Evolutionary conservation across 2,329 filamentous ascomycete species (phyloP).

Genomic region (Colletotrichum gloeosporioides): DNA sequence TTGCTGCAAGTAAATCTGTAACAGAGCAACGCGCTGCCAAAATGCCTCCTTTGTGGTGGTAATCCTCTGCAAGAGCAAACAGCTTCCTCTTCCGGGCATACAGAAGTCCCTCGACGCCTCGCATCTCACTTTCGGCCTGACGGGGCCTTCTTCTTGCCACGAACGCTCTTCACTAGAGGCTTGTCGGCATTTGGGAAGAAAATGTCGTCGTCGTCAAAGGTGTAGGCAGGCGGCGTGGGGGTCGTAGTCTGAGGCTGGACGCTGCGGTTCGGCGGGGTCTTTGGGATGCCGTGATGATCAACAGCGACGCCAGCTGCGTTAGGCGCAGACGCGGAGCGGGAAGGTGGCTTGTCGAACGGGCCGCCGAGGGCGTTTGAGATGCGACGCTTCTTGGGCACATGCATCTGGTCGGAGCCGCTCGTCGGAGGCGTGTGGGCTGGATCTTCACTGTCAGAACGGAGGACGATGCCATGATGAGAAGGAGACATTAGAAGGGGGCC

Average conservation of each 20-base stretch:
- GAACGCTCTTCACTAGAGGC: background rate
- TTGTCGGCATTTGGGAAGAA: slow-evolving; percentile 1
- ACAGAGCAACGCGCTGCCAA: background rate
- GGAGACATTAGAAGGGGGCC: background rate
- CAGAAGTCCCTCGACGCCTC: background rate
- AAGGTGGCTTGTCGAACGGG: background rate
- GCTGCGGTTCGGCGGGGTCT: background rate
- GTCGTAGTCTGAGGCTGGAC: background rate
- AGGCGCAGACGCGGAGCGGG: background rate
- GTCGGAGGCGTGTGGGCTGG: background rate
- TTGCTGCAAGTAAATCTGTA: background rate
- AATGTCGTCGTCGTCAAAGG: slow-evolving; percentile 6
- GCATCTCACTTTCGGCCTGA: background rate
- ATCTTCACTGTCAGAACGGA: background rate
- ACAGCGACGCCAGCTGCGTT: background rate
- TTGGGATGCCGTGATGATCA: background rate
- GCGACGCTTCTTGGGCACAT: background rate
- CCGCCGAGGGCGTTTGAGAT: background rate
- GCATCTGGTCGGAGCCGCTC: background rate
- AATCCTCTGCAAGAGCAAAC: background rate
- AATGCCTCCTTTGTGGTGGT: background rate
- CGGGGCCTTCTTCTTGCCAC: background rate
- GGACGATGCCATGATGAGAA: background rate
- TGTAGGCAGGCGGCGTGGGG: slow-evolving; percentile 4
- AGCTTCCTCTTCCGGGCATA: background rate